Evolutionary conservation across 192 early-diverging fungal species (phyloP).

Genomic region (Chytriomyces hyalinus): DNA sequence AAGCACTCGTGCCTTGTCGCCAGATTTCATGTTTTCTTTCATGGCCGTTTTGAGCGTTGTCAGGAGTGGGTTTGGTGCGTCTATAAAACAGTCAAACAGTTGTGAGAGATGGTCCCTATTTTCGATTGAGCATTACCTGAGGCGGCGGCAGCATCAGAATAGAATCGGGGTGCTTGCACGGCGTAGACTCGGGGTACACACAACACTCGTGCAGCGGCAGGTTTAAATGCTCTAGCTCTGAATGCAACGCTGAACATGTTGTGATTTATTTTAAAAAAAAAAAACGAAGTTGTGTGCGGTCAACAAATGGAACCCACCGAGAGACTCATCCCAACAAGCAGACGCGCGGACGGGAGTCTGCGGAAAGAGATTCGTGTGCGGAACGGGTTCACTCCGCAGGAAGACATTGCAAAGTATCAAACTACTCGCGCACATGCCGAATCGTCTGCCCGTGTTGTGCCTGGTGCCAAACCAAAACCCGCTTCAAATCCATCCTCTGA

Average conservation of each 20-base stretch:
- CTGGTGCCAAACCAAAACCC: neutral
- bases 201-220: neutral
- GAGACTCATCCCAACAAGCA: neutral
- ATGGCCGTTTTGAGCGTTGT: slow-evolving; percentile 73
- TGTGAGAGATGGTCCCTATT: neutral
- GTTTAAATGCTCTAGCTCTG: neutral
- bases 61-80: neutral
- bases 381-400: neutral
- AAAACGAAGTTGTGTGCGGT: neutral
- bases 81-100: neutral
- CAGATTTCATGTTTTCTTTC: slow-evolving; percentile 79
- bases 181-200: neutral
- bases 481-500: neutral
- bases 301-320: neutral
- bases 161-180: too few species aligned
- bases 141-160: neutral
- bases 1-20: slow-evolving; percentile 64
- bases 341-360: neutral
- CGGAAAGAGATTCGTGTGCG: neutral
- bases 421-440: neutral
- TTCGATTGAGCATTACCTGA: neutral
- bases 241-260: neutral
- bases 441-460: neutral
- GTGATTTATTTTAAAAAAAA: neutral
- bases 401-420: neutral